These are phyloP conservation scores for Elongisporangium anandrum DNA, from an alignment of 352 stramenopile species.

Conservation along the genomic window DNA sequence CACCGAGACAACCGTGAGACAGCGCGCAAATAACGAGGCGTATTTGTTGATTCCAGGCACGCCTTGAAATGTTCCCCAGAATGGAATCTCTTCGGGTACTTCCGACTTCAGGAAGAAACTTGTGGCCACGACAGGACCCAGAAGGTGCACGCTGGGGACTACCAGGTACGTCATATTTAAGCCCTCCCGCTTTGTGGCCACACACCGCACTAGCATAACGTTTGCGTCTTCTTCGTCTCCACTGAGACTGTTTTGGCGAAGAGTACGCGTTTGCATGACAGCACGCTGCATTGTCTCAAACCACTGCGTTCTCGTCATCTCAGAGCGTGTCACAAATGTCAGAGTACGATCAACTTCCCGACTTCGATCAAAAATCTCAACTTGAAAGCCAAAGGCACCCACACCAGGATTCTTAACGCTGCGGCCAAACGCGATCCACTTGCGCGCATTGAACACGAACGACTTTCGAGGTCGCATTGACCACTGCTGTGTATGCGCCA, in stretches of 20 bases:
- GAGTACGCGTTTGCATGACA: slow-evolving; percentile 34
- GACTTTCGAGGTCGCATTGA: slow-evolving; percentile 49
- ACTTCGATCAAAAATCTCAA: slow-evolving; percentile 71
- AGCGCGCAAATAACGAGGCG: slow-evolving; percentile 59
- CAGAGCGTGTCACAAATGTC: slow-evolving; percentile 68
- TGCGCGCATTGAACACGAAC: slow-evolving; percentile 65
- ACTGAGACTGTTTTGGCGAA: slow-evolving; percentile 40
- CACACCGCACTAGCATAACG: slow-evolving; percentile 53
- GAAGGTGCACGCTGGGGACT: slow-evolving; percentile 53
- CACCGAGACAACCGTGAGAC: slow-evolving; percentile 48
- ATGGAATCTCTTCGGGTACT: slow-evolving; percentile 73
- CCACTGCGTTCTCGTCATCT: slow-evolving; percentile 49
- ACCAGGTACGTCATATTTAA: slow-evolving; percentile 38
- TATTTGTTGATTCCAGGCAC: slow-evolving; percentile 65
- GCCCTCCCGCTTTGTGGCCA: slow-evolving; percentile 45
- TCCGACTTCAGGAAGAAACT: slow-evolving; percentile 77
- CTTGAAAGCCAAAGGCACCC: slow-evolving; percentile 72
- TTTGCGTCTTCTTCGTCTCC: slow-evolving; percentile 62
- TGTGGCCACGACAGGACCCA: slow-evolving; percentile 46
- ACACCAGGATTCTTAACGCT: slow-evolving; percentile 62
- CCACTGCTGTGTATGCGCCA: slow-evolving; percentile 55
- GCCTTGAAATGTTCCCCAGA: slow-evolving; percentile 74
- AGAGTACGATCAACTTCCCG: slow-evolving; percentile 70
- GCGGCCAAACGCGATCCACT: slow-evolving; percentile 74
- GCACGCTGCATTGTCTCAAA: slow-evolving; percentile 55